Evolutionary conservation across 75 land plant species (phyloP).

Genomic region (Gnetum montanum): DNA sequence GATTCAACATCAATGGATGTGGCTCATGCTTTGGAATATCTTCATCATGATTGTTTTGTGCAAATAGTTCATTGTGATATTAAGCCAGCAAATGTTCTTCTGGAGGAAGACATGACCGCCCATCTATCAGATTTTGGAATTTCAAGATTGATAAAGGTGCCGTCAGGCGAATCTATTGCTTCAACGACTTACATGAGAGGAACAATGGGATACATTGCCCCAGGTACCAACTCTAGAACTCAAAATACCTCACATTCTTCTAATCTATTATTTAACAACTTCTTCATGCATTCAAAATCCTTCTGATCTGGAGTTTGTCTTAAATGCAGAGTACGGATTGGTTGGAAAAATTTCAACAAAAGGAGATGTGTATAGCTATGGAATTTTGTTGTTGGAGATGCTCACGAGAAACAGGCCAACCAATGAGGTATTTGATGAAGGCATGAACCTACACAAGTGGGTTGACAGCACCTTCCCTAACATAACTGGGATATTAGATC

Average conservation of each 20-base stretch:
- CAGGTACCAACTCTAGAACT: too few relatives aligned
- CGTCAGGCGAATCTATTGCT: background rate
- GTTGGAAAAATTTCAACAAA: conserved; percentile 6
- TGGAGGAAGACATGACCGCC: conserved; percentile 3
- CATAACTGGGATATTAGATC: background rate
- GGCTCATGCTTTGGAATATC: conserved; percentile 7
- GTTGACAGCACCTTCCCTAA: background rate
- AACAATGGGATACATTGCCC: background rate
- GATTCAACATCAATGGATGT: conserved; percentile 4
- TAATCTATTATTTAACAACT: too few relatives aligned
- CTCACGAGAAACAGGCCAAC: conserved; percentile 20
- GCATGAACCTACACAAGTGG: conserved; percentile 5
- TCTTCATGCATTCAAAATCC: too few relatives aligned
- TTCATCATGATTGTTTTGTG: conserved; percentile 3
- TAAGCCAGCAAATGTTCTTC: conserved; percentile 7
- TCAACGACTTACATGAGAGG: background rate
- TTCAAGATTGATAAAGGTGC: background rate
- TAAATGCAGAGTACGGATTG: conserved; percentile 23
- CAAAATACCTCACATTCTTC: too few relatives aligned
- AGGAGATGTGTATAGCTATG: conserved; percentile 34
- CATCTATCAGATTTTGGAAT: conserved; percentile 8
- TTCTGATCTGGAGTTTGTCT: background rate
- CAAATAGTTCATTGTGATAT: conserved; percentile 8
- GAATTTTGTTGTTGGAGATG: conserved; percentile 24
- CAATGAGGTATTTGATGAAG: conserved; percentile 7